Conservation (phyloP, 441 rosid genomes). For the Viola pubescens region DNA sequence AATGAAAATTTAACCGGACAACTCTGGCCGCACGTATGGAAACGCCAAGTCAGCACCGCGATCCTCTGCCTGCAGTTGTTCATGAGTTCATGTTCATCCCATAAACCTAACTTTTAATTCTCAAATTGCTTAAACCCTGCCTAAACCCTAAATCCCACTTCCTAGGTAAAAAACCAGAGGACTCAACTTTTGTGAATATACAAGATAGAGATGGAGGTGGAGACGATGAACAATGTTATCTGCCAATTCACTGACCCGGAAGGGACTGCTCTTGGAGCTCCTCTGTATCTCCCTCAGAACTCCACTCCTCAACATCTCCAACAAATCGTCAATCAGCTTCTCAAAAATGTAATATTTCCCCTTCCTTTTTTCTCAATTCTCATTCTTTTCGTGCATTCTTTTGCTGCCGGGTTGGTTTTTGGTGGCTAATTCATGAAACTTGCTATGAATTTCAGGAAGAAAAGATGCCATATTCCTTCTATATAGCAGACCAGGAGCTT, state of each 20-base stretch:
- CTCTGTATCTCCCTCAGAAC: constrained; percentile 79
- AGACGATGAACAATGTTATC: constrained; percentile 42
- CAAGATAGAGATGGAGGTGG: constrained; percentile 19
- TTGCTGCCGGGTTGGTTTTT: constrained; percentile 4
- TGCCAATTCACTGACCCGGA: constrained; percentile 81
- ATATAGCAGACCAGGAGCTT: constrained; percentile 81
- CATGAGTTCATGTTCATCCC: too few relatives aligned
- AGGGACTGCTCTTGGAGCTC: constrained; percentile 58
- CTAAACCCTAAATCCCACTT: too few relatives aligned
- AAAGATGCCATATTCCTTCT: constrained; percentile 81
- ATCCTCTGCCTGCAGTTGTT: too few relatives aligned
- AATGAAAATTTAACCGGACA: too few relatives aligned
- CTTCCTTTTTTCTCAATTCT: background rate
- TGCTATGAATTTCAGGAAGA: constrained; percentile 49
- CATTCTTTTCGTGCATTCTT: background rate
- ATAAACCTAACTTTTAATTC: too few relatives aligned
- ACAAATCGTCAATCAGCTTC: constrained; percentile 79
- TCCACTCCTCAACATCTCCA: constrained; percentile 85
- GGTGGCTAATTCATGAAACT: background rate
- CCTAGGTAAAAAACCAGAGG: too few relatives aligned
- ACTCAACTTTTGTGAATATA: background rate
- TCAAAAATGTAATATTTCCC: constrained; percentile 45
- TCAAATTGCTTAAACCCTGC: too few relatives aligned
- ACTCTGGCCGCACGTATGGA: too few relatives aligned
- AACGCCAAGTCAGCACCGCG: too few relatives aligned